These are phyloP conservation scores for Phytophthora vignae DNA, from an alignment of 352 stramenopile genomes.

Conservation along the genomic window DNA sequence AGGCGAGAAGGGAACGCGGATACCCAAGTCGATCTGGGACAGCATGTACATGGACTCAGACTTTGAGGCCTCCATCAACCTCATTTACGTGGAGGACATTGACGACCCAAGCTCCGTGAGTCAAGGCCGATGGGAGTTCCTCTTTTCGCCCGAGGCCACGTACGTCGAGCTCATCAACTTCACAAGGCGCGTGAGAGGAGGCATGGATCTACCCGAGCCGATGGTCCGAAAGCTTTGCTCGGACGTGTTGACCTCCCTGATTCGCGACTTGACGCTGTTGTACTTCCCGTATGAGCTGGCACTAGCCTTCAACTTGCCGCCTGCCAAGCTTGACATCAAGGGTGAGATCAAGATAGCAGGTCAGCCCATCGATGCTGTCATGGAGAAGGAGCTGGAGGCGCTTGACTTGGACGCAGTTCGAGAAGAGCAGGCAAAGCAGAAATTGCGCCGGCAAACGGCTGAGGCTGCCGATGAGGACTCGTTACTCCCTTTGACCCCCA, in stretches of 20 bases:
- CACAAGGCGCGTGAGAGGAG: constrained; percentile 65
- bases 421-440: constrained; percentile 26
- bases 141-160: constrained; percentile 60
- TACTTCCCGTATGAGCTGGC: constrained; percentile 79
- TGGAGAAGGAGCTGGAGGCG: constrained; percentile 55
- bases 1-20: constrained; percentile 76
- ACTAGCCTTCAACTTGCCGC: constrained; percentile 58
- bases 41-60: constrained; percentile 80
- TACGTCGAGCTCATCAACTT: constrained; percentile 78
- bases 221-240: constrained; percentile 78
- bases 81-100: constrained; percentile 76
- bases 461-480: constrained; percentile 2
- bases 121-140: constrained; percentile 70
- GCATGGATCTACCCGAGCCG: constrained; percentile 72
- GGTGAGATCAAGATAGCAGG: constrained; percentile 64
- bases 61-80: constrained; percentile 60
- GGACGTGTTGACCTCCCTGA: constrained; percentile 66
- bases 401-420: constrained; percentile 30
- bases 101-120: constrained; percentile 40
- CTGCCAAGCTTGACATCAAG: constrained; percentile 67
- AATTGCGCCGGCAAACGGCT: constrained; percentile 18
- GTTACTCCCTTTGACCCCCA: constrained; percentile 15
- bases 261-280: constrained; percentile 64
- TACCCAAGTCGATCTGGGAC: constrained; percentile 84
- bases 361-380: constrained; percentile 62